These are phyloP conservation scores for Epicoccum nigrum DNA, from an alignment of 2,329 filamentous ascomycete genomes.

Conservation along the genomic window DNA sequence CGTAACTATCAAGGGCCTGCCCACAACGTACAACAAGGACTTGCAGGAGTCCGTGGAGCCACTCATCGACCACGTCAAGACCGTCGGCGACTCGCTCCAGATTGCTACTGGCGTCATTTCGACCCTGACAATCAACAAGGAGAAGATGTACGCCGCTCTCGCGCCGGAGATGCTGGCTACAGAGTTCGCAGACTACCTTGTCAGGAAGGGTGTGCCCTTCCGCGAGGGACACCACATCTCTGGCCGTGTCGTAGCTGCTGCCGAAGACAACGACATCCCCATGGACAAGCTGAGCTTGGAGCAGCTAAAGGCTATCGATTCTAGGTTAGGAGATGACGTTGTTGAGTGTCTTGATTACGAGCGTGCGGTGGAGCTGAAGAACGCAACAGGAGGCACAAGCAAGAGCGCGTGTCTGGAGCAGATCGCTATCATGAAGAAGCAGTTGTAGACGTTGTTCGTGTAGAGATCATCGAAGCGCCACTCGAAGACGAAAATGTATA, in stretches of 20 bases:
- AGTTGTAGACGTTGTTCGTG: constrained; percentile 41
- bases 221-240: constrained; percentile 81
- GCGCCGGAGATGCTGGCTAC: constrained; percentile 84
- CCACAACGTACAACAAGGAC: constrained; percentile 89
- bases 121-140: constrained; percentile 71
- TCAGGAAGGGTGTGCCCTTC: constrained; percentile 74
- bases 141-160: constrained; percentile 79
- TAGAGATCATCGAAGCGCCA: background rate
- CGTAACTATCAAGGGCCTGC: constrained; percentile 76
- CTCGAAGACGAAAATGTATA: background rate
- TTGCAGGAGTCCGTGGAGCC: constrained; percentile 87
- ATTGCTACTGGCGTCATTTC: constrained; percentile 82
- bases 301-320: constrained; percentile 71
- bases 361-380: constrained; percentile 78
- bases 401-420: constrained; percentile 70
- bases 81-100: constrained; percentile 77
- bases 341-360: constrained; percentile 78
- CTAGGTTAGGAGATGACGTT: constrained; percentile 74
- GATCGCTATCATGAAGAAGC: constrained; percentile 60
- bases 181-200: constrained; percentile 69
- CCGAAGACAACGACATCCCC: constrained; percentile 67
- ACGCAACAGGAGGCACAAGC: constrained; percentile 79
- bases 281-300: constrained; percentile 73
- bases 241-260: constrained; percentile 73
- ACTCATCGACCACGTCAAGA: constrained; percentile 85